A percentile compares a stretch with the other conserved stretches of the same genome.
Evolutionary conservation across 2,329 filamentous ascomycete species (phyloP).

Genomic region (Ophiostoma pallidulum): DNA sequence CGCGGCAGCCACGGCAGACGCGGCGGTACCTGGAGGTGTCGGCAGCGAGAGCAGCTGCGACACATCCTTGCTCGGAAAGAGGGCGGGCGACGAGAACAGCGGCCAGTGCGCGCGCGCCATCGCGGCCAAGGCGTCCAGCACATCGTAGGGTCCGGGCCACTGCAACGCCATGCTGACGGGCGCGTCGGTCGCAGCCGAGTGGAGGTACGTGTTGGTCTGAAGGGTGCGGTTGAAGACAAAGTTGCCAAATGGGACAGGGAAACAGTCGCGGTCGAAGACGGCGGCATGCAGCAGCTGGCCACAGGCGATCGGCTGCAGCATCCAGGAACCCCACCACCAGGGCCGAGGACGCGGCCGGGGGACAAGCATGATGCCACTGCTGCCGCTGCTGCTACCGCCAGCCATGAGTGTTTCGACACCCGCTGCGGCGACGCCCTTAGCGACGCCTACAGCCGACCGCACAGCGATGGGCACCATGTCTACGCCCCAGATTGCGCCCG

Average conservation of each 20-base stretch:
- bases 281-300: conserved; percentile 69
- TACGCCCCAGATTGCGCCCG: conserved; percentile 56
- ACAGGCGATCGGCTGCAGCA: conserved; percentile 66
- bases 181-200: conserved; percentile 58
- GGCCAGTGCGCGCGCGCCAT: conserved; percentile 82
- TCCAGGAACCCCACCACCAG: conserved; percentile 78
- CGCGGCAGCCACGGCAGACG: background rate
- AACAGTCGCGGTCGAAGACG: conserved; percentile 67
- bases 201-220: conserved; percentile 66
- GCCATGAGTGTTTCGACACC: conserved; percentile 5
- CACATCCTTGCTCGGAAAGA: conserved; percentile 63
- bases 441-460: conserved; percentile 25
- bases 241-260: conserved; percentile 43
- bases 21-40: conserved; percentile 75
- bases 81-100: conserved; percentile 74
- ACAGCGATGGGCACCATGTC: conserved; percentile 31
- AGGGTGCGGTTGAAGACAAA: conserved; percentile 50
- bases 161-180: conserved; percentile 43
- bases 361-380: conserved; percentile 5
- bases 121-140: conserved; percentile 71
- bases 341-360: conserved; percentile 49
- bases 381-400: conserved; percentile 24
- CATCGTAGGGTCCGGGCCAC: conserved; percentile 68
- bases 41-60: conserved; percentile 54
- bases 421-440: conserved; percentile 19